A percentile compares a stretch with the other conserved stretches of the same genome.
Conservation (phyloP, 2,329 filamentous ascomycete species). For the Rosellinia necatrix region DNA sequence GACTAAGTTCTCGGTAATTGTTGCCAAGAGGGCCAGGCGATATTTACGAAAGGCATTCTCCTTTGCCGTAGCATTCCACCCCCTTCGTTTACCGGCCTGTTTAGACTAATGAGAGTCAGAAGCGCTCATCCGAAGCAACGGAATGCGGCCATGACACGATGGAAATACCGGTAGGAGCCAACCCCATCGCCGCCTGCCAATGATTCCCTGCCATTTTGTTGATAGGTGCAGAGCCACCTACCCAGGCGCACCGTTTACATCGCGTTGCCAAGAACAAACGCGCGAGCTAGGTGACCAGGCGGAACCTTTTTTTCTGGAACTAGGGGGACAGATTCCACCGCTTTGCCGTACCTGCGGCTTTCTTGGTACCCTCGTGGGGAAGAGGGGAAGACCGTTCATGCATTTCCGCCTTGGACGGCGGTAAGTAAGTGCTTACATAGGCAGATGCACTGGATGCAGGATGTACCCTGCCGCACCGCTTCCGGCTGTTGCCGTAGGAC, state of each 20-base stretch:
- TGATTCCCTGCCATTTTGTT: neutral
- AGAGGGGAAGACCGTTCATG: neutral
- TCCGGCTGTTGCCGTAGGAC: neutral
- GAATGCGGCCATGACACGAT: neutral
- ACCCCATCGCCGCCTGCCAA: neutral
- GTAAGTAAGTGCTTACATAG: constrained; percentile 3
- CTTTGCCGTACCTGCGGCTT: constrained; percentile 4
- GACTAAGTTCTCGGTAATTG: constrained; percentile 24
- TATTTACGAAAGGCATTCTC: constrained; percentile 5
- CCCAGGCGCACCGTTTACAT: neutral
- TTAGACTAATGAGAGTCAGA: constrained; percentile 8
- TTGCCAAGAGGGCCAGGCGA: constrained; percentile 16
- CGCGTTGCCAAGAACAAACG: constrained; percentile 5
- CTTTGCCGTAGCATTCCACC: neutral
- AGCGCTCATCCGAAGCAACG: constrained; percentile 2
- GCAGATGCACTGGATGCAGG: no score
- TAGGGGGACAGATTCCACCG: neutral
- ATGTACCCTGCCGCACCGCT: no score
- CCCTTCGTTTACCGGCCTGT: constrained; percentile 5
- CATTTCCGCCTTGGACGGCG: constrained; percentile 5
- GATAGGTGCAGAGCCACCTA: neutral
- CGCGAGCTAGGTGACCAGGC: neutral
- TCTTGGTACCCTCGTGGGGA: constrained; percentile 1
- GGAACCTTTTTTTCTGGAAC: constrained; percentile 13
- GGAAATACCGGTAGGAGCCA: neutral